Conservation (phyloP, 192 early-diverging fungal genomes). For the Physocladia obscura region DNA sequence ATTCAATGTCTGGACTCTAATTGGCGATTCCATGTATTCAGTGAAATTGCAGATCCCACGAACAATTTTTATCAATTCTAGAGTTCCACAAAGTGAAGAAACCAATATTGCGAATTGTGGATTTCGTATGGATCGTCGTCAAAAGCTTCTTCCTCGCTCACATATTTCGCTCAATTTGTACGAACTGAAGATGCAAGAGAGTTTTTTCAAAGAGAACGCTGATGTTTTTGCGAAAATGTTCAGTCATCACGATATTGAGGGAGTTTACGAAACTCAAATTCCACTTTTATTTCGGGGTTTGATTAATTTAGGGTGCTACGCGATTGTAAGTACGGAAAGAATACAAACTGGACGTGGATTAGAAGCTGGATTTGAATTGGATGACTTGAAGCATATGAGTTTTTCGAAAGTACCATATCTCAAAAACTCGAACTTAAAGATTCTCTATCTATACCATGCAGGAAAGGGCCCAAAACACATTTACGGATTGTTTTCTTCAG, state of each 20-base stretch:
- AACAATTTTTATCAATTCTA: conserved; percentile 80
- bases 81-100: conserved; percentile 53
- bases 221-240: conserved; percentile 78
- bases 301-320: conserved; percentile 70
- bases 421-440: conserved; percentile 46
- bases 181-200: conserved; percentile 79
- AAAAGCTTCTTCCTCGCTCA: conserved; percentile 73
- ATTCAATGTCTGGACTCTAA: conserved; percentile 82
- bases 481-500: conserved; percentile 70
- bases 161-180: conserved; percentile 74
- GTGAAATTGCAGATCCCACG: conserved; percentile 79
- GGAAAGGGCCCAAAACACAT: conserved; percentile 55
- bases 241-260: conserved; percentile 82
- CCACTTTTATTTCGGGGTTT: conserved; percentile 79
- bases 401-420: conserved; percentile 40
- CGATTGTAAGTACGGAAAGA: conserved; percentile 26
- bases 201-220: conserved; percentile 68
- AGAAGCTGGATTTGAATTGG: conserved; percentile 41
- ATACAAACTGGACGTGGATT: conserved; percentile 30
- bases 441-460: conserved; percentile 79
- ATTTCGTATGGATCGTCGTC: conserved; percentile 29
- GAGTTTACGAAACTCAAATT: conserved; percentile 92
- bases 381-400: conserved; percentile 36
- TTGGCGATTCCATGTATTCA: conserved; percentile 66
- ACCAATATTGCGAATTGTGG: neutral